Base-by-base conservation (phyloP, 148 eudicot genomes). In the Mesembryanthemum crystallinum region DNA sequence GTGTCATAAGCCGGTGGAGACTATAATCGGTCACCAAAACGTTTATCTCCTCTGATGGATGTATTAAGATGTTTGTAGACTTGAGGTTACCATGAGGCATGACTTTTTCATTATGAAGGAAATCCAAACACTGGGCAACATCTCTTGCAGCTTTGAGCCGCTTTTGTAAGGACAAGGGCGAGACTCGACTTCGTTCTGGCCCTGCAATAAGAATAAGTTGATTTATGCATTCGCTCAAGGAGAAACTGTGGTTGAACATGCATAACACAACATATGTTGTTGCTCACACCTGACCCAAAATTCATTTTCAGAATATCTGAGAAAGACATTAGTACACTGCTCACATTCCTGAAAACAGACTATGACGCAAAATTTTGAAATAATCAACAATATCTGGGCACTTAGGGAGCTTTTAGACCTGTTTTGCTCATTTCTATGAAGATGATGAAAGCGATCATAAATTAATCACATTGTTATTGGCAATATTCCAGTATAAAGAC, bases 41-140 rank as follows among this genome's bases (percentile, higher is more conserved):
- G 47, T 78, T 82, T 3, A 35, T 35, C 18, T 67, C 65, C 10
- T 72, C 71, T 8, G 79, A 81, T 29, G 81, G 73, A 61, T 87
- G 84, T 28, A 88, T 69, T 28, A 91, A 70, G 66, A 91, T 86
- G 81, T 89, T 91, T 43, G 96, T 86, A 43, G 96, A 87, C 79
- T 91, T 91, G 71, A 88, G 87, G 83, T 88, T 91, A 32, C 96
- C 95, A 78, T 88, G 91, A 77, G 92, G 92, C 78, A 88, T 87
- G 62, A 89, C 85, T 67, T 78, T 82, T 69, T 87, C 88, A 20
- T 76, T 87, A 82, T 91, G 92, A 67, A 91, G 92, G 77, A 84
- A 89, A 64, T 82, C 86, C 28, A 91, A 81, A 74, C 96, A 91
- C 42, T 79, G 65, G 27, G 89, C 92, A 42, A 86, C 72, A 20